Evolutionary conservation across 371 early-diverging fungal genomes (phyloP), one percentile per base, ranked within the genome.

Genomic region (Haplosporangium sp.): DNA sequence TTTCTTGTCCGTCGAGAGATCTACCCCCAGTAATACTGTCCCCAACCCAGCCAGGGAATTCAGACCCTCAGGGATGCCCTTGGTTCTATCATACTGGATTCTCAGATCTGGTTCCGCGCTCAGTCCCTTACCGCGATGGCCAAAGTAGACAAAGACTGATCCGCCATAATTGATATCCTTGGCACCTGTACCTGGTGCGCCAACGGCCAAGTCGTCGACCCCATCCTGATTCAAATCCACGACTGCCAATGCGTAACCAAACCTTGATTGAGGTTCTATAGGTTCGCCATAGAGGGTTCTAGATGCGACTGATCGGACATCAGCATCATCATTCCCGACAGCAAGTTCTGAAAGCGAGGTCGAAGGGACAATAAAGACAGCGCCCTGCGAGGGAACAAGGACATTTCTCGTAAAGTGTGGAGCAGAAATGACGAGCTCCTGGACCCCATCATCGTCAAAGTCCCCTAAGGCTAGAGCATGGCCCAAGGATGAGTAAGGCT

Each of bases 211-310:
- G 74, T 95, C 95, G 67, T 94, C 94, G 23, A 94, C 86, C 0
- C 96, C 95, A 75, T 95, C 95, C 9, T 80, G 67, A 69, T 95
- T 94, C 29, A 93, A 70, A 75, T 95, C 96, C 4, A 94, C 76
- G 5, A 88, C 87, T 0, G 89, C 84, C 62, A 92, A 64, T 1
- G 91, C 81, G 74, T 89, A 84, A 1, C 95, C 96, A 81, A 95
- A 95, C 14, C 90, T 83, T 16, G 90, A 83, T 7, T 83, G 72
- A 36, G 57, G 61, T 41, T 52, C 59, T 1, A 47, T 16, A 13
- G 23, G 42, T 6, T 72, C 43, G 5, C 82, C 83, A 41, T 56
- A 45, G 36, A 84, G 54, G 3, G 74, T 61, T 56, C 41, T 8
- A 1, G 45, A 58, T 13, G 83, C 64, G 20, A 73, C 29, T 18